Conservation (phyloP, 1,284 basidiomycete genomes). For the Rhodotorula sp. region DNA sequence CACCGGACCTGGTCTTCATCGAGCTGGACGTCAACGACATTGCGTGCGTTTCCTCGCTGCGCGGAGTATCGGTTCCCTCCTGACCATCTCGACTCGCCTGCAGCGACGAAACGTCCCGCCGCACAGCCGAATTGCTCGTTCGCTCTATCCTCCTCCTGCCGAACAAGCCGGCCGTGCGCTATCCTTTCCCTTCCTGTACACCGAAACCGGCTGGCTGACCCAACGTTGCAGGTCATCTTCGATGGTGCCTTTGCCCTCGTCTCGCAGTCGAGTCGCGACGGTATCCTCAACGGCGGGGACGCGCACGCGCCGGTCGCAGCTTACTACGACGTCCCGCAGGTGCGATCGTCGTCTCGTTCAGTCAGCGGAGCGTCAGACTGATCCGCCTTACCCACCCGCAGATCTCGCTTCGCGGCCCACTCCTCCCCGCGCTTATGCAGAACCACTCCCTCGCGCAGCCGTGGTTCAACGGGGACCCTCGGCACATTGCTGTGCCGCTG, state of each 20-base stretch:
- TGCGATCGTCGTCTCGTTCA: neutral
- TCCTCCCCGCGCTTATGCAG: constrained; percentile 11
- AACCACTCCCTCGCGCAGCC: constrained; percentile 8
- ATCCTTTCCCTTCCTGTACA: neutral
- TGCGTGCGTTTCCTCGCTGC: neutral
- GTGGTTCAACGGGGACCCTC: constrained; percentile 16
- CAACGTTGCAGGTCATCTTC: constrained; percentile 15
- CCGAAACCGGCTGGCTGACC: too few relatives aligned
- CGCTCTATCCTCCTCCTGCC: constrained; percentile 11
- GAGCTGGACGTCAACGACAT: constrained; percentile 57
- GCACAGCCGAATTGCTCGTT: neutral
- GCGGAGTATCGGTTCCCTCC: fast-evolving
- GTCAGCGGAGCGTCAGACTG: neutral
- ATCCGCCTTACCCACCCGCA: neutral
- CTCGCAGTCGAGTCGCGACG: too few relatives aligned
- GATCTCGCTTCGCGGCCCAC: constrained; percentile 7
- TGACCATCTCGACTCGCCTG: neutral
- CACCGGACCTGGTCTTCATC: constrained; percentile 15
- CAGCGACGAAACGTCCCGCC: neutral
- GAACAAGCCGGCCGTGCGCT: constrained; percentile 2
- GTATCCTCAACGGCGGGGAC: neutral
- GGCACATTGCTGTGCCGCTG: constrained; percentile 8
- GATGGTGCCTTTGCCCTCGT: constrained; percentile 12
- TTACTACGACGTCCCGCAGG: constrained; percentile 19
- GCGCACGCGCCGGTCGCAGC: constrained; percentile 2